A percentile compares a stretch with the other conserved stretches of the same genome.
phyloP scores from a whole-genome alignment of 768 basidiomycete genomes.

The Tricholoma hemisulphureum region DNA sequence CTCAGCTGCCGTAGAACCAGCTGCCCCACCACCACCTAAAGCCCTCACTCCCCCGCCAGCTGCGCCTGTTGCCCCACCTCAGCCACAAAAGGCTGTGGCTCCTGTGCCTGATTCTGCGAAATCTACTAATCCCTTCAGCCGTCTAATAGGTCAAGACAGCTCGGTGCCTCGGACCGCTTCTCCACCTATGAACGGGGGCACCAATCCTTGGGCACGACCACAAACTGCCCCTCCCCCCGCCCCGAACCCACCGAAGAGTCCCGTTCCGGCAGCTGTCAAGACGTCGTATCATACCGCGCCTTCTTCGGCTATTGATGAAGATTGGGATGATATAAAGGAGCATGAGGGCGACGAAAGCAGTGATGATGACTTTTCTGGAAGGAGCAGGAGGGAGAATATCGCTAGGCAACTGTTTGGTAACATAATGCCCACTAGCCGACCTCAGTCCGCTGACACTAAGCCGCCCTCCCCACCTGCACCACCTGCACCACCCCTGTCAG shows the following conservation, averaged over 20 bases:
- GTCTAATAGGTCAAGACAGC: slow-evolving; percentile 52
- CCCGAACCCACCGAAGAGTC: slow-evolving; percentile 46
- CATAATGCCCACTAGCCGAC: slow-evolving; percentile 56
- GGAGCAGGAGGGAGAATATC: slow-evolving; percentile 65
- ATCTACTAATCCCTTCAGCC: slow-evolving; percentile 81
- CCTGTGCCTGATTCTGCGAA: slow-evolving; percentile 41
- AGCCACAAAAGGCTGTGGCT: slow-evolving; percentile 25
- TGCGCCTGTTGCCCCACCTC: slow-evolving; percentile 34
- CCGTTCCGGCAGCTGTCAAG: slow-evolving; percentile 36
- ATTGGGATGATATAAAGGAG: slow-evolving; percentile 85
- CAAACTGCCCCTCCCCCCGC: slow-evolving; percentile 33
- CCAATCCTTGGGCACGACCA: slow-evolving; percentile 68
- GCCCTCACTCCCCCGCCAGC: slow-evolving; percentile 35
- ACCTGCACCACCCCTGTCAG: slow-evolving; percentile 32
- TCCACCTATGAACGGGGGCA: slow-evolving; percentile 41
- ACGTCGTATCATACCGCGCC: slow-evolving; percentile 64
- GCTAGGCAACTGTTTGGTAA: slow-evolving; percentile 79
- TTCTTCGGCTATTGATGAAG: slow-evolving; percentile 54
- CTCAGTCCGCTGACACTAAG: slow-evolving; percentile 52
- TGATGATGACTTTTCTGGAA: slow-evolving; percentile 74
- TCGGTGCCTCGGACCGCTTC: slow-evolving; percentile 32
- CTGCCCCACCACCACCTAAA: slow-evolving; percentile 30
- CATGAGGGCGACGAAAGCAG: slow-evolving; percentile 66
- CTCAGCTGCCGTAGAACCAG: slow-evolving; percentile 19
- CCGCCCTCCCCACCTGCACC: slow-evolving; percentile 51